Evolutionary conservation across 176 grass and related monocot genomes (phyloP).

Genomic region (Calamus simplicifolius): DNA sequence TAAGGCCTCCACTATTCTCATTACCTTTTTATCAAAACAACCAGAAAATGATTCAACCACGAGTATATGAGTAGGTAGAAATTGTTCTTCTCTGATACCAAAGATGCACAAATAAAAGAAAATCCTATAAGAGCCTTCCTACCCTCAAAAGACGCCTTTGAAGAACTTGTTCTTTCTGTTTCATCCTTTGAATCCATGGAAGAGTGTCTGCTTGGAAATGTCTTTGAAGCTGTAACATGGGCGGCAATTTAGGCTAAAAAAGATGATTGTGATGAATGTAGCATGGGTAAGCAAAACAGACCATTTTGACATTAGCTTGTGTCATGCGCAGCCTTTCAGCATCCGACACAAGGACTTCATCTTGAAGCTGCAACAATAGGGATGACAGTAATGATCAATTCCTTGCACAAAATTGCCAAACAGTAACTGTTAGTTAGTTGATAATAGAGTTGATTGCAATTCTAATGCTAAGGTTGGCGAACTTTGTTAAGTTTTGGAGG

Average conservation of each 20-base stretch:
- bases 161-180: conserved; percentile 77
- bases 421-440: no score
- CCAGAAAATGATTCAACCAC: conserved; percentile 14
- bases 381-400: not conserved
- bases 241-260: not conserved
- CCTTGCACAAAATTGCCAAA: no score
- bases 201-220: conserved; percentile 86
- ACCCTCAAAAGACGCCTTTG: conserved; percentile 93
- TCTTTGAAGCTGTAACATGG: conserved; percentile 56
- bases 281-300: conserved; percentile 14
- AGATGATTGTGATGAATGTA: not conserved
- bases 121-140: conserved; percentile 20
- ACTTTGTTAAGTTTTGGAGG: no score
- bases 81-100: no score
- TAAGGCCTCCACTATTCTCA: conserved; percentile 84
- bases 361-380: conserved; percentile 63
- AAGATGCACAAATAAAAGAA: not conserved
- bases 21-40: conserved; percentile 44
- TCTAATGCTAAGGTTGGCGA: no score
- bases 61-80: conserved; percentile 17
- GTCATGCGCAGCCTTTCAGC: conserved; percentile 77
- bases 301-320: conserved; percentile 81
- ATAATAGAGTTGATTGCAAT: no score
- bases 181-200: conserved; percentile 78
- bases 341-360: conserved; percentile 93